Evolutionary conservation across 2,329 filamentous ascomycete genomes (phyloP), one percentile per base, ranked within the genome.

Genomic region (Biscogniauxia mediterranea): DNA sequence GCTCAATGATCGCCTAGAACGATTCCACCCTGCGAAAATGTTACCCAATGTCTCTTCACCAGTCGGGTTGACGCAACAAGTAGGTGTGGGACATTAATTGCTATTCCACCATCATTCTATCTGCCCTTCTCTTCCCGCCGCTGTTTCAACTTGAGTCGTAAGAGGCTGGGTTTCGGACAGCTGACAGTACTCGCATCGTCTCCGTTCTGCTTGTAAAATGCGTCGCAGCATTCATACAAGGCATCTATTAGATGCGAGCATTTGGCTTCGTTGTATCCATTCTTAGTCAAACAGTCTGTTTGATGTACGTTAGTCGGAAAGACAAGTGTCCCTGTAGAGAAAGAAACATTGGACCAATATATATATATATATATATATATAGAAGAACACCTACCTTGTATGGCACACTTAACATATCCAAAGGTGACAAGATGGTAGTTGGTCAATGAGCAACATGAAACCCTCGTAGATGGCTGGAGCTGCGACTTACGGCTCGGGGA

Each of bases 1-100:
- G 95, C 95, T 99, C 93, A 86, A 93, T 89, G 92, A 93, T 91
- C 84, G 91, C 90, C 94, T 90, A 92, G 96, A 91, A 90, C 76
- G 82, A 86, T 78, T 46, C 83, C 88, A 85, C 87, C 90, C 85
- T 85, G 85, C 88, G 81, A 85, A 82, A 79, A 82, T 83, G 87
- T 90, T 88, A 79, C 86, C 88, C 83, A 80, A 85, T 68, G 74
- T 74, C 80, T 69, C 64, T 70, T 66, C 61, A 57, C 38, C 38
- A n/a, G 78, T 74, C 69, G 67, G 78, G 78, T 76, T 64, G 69
- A 75, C 75, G 72, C 71, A 62, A 66, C 69, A 70, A 64, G 76
- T 75, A 73, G 70, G 73, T 74, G 74, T 77, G 75, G 73, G 70
- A 79, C 76, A 79, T 69, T 32, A 42, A 21, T 8, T 32, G 21